A percentile compares a stretch with the other conserved stretches of the same genome.
phyloP scores from a whole-genome alignment of 805 yeast genomes.

The Nakazawaea ishiwadae region DNA sequence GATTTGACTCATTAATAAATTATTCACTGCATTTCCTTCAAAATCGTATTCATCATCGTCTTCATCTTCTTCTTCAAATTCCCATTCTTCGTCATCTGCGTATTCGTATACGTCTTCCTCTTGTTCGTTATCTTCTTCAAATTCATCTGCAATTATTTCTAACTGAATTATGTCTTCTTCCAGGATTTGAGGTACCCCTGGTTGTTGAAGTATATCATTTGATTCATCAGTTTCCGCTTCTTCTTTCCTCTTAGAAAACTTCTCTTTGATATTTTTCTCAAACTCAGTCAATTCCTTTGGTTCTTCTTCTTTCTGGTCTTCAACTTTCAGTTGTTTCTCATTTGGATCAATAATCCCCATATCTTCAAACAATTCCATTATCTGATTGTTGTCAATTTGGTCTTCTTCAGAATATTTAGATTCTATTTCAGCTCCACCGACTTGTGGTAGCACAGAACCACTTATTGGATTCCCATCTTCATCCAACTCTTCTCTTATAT shows the following conservation, averaged over 20 bases:
- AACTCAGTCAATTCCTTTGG: constrained; percentile 3
- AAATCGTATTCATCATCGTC: constrained; percentile 14
- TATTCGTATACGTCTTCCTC: constrained; percentile 31
- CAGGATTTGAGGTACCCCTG: constrained; percentile 29
- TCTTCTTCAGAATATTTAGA: constrained; percentile 12
- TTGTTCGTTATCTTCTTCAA: constrained; percentile 27
- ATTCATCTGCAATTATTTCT: constrained; percentile 49
- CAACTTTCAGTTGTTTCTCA: background rate
- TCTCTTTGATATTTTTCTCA: constrained; percentile 8
- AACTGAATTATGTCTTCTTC: constrained; percentile 43
- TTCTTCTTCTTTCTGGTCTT: background rate
- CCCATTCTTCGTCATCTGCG: constrained; percentile 34
- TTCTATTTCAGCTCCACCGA: constrained; percentile 19
- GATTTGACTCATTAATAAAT: constrained; percentile 37
- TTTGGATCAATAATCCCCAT: constrained; percentile 22
- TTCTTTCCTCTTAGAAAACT: constrained; percentile 6
- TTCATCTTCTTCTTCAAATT: constrained; percentile 18
- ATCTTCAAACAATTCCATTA: constrained; percentile 28
- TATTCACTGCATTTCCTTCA: constrained; percentile 26
- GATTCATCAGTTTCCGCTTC: background rate
- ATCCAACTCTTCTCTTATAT: constrained; percentile 75
- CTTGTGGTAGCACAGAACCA: constrained; percentile 33
- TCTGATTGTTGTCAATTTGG: constrained; percentile 24
- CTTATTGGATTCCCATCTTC: constrained; percentile 66
- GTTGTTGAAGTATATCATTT: background rate